Percentiles rank a stretch among this genome's conserved stretches.
Evolutionary conservation across 2,329 filamentous ascomycete genomes (phyloP).

Genomic region (Stemphylium vesicarium): DNA sequence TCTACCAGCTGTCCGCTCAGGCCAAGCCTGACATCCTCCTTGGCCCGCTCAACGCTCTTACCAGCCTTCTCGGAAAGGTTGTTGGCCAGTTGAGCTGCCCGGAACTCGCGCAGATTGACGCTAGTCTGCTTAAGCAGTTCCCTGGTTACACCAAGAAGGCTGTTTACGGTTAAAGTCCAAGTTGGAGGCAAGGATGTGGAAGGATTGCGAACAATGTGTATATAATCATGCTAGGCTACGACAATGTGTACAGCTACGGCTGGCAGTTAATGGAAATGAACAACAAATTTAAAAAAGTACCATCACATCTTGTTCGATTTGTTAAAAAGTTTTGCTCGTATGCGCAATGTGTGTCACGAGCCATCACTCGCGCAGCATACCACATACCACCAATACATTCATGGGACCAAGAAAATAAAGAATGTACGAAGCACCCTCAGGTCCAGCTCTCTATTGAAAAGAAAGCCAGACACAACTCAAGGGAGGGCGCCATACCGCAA

Average conservation of each 20-base stretch:
- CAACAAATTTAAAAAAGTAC: too few relatives aligned
- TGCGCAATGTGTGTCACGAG: too few relatives aligned
- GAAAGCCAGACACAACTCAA: background rate
- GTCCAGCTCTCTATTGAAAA: background rate
- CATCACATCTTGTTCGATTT: too few relatives aligned
- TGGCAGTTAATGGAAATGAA: too few relatives aligned
- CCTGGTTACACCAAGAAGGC: constrained; percentile 26
- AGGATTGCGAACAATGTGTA: background rate
- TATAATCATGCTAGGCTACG: too few relatives aligned
- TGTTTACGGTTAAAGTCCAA: constrained; percentile 22
- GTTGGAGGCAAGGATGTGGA: constrained; percentile 1
- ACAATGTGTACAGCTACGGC: too few relatives aligned
- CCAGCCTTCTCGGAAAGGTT: constrained; percentile 18
- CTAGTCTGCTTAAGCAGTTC: constrained; percentile 22
- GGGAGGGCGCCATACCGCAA: background rate
- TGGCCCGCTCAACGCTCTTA: constrained; percentile 20
- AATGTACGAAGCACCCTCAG: background rate
- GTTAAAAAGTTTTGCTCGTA: too few relatives aligned
- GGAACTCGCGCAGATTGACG: constrained; percentile 22
- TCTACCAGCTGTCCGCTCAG: constrained; percentile 26
- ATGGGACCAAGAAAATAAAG: background rate
- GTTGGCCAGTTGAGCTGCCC: constrained; percentile 26
- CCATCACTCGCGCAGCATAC: background rate
- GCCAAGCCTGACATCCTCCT: constrained; percentile 31
- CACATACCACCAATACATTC: background rate